Conservation (phyloP, 371 early-diverging fungal genomes). For the Phascolomyces articulosus region DNA sequence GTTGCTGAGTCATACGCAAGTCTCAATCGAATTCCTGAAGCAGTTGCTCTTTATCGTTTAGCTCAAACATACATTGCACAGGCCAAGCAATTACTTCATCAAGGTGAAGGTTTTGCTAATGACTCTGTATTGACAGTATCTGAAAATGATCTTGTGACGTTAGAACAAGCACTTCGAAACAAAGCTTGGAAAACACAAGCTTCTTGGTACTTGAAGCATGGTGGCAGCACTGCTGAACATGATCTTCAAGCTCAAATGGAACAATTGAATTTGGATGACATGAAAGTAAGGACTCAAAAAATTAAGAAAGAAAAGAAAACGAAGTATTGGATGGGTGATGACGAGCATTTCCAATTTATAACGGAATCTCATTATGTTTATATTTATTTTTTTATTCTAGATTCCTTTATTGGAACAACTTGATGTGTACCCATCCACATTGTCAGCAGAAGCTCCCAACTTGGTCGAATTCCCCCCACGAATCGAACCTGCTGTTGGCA, state of each 20-base stretch:
- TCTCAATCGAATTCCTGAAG: conserved; percentile 53
- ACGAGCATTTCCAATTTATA: no score
- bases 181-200: conserved; percentile 62
- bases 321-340: no score
- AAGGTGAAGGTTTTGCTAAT: conserved; percentile 29
- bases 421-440: conserved; percentile 52
- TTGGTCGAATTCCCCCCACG: conserved; percentile 72
- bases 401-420: conserved; percentile 50
- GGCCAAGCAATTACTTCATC: conserved; percentile 42
- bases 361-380: no score
- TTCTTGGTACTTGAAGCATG: conserved; percentile 58
- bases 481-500: conserved; percentile 70
- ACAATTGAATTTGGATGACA: conserved; percentile 44
- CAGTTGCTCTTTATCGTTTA: conserved; percentile 67
- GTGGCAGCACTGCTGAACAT: conserved; percentile 16
- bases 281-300: conserved; percentile 21
- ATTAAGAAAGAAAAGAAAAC: no score
- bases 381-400: conserved; percentile 17
- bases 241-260: conserved; percentile 42
- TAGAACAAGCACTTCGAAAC: conserved; percentile 55
- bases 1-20: conserved; percentile 59
- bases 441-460: conserved; percentile 37
- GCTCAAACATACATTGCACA: conserved; percentile 58
- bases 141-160: conserved; percentile 37
- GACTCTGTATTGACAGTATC: conserved; percentile 48